These are phyloP conservation scores for Aspergillus costaricaensis DNA, from an alignment of 2,329 filamentous ascomycete genomes.

Conservation along the genomic window DNA sequence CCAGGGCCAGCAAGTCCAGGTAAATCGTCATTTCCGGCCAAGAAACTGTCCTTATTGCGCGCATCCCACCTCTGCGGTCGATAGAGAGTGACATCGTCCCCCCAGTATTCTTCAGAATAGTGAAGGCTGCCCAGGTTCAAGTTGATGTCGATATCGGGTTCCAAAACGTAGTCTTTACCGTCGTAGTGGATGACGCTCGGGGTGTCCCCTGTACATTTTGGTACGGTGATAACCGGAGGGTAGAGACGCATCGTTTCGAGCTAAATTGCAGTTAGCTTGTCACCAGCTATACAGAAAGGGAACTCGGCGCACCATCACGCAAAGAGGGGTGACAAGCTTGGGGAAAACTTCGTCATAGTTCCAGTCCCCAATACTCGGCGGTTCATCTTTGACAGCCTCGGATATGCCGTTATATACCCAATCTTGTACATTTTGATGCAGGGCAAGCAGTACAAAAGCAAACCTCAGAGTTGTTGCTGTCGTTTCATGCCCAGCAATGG, in stretches of 20 bases:
- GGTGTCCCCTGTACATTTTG: conserved; percentile 31
- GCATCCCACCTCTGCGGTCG: conserved; percentile 26
- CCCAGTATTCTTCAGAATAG: conserved; percentile 27
- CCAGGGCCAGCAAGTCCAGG: conserved; percentile 19
- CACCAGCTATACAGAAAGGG: not conserved
- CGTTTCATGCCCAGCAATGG: conserved; percentile 56
- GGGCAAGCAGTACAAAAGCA: conserved; percentile 48
- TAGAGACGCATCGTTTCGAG: conserved; percentile 49
- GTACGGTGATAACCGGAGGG: conserved; percentile 32
- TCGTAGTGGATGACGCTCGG: conserved; percentile 16
- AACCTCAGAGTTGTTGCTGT: conserved; percentile 51
- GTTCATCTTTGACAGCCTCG: conserved; percentile 22
- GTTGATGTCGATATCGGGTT: conserved; percentile 18
- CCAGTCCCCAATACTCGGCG: conserved; percentile 28
- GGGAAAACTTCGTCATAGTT: conserved; percentile 44
- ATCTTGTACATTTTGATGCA: conserved; percentile 48
- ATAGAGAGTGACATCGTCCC: conserved; percentile 16
- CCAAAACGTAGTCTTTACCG: conserved; percentile 17
- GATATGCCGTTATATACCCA: conserved; percentile 49
- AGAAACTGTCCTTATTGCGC: conserved; percentile 22
- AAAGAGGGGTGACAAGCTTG: conserved; percentile 32
- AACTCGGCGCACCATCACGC: conserved; percentile 22
- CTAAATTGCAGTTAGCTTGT: conserved; percentile 27
- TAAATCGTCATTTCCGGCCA: conserved; percentile 20
- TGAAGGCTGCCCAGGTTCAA: conserved; percentile 22